Conservation (phyloP, 2,329 filamentous ascomycete genomes). For the Botrytis fabae region DNA sequence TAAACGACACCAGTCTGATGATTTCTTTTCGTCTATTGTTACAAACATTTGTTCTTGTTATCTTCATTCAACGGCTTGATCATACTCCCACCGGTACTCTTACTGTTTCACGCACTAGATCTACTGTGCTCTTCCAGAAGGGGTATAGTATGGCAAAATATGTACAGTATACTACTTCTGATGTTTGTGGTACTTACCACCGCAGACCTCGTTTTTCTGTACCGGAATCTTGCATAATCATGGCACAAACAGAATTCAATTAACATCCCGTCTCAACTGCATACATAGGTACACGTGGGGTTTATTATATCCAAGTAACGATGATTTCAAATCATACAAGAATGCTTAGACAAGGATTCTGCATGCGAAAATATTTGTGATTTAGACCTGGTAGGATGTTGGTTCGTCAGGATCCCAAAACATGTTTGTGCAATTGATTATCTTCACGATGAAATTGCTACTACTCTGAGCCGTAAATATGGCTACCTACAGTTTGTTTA, state of each 20-base stretch:
- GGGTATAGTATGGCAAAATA: neutral
- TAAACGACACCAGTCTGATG: conserved; percentile 9
- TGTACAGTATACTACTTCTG: conserved; percentile 12
- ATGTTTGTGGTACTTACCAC: conserved; percentile 8
- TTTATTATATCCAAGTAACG: conserved; percentile 4
- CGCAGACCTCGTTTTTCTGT: conserved; percentile 21
- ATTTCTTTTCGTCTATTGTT: conserved; percentile 18
- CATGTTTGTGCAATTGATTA: conserved; percentile 12
- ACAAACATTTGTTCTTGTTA: neutral
- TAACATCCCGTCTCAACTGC: conserved; percentile 19
- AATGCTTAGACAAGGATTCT: conserved; percentile 11
- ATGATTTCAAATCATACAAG: conserved; percentile 22
- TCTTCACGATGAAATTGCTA: conserved; percentile 8
- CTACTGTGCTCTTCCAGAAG: conserved; percentile 12
- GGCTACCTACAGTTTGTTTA: conserved; percentile 17
- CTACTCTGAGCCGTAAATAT: conserved; percentile 13
- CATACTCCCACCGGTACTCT: conserved; percentile 15
- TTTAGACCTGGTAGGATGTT: conserved; percentile 13
- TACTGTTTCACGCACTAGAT: conserved; percentile 9
- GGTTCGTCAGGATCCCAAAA: conserved; percentile 4
- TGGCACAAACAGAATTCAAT: conserved; percentile 19
- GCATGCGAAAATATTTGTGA: conserved; percentile 4
- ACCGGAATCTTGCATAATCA: conserved; percentile 24
- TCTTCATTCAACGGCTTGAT: conserved; percentile 23
- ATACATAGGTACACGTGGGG: conserved; percentile 19